These are phyloP conservation scores for Fusarium sp. DNA, from an alignment of 2,329 filamentous ascomycete species.

Conservation along the genomic window DNA sequence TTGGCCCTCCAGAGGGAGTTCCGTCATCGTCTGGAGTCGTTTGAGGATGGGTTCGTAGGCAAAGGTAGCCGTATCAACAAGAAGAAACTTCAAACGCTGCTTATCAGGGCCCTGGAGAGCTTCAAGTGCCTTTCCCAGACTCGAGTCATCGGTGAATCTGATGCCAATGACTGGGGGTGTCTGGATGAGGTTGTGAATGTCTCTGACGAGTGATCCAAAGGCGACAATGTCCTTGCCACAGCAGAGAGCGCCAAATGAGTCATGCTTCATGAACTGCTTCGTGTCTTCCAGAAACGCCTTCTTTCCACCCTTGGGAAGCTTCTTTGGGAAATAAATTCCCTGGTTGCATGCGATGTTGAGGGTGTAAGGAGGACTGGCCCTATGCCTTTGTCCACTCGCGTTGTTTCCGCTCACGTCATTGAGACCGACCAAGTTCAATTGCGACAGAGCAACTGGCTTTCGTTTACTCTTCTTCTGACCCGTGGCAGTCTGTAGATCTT, in stretches of 20 bases:
- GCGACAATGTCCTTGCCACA: slow-evolving; percentile 62
- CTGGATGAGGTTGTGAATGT: slow-evolving; percentile 56
- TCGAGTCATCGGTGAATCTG: slow-evolving; percentile 59
- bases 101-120: slow-evolving; percentile 48
- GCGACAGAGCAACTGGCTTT: slow-evolving; percentile 52
- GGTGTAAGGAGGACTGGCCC: slow-evolving; percentile 41
- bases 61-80: slow-evolving; percentile 74
- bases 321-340: slow-evolving; percentile 58
- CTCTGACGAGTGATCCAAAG: slow-evolving; percentile 68
- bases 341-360: slow-evolving; percentile 54
- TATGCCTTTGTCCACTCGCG: slow-evolving; percentile 3
- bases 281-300: slow-evolving; percentile 60
- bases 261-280: slow-evolving; percentile 65
- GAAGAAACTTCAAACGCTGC: slow-evolving; percentile 57
- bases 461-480: slow-evolving; percentile 59
- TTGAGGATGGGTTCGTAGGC: slow-evolving; percentile 75
- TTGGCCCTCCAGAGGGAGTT: slow-evolving; percentile 66
- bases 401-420: slow-evolving; percentile 44
- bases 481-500: slow-evolving; percentile 65
- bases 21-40: slow-evolving; percentile 64
- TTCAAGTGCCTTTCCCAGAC: slow-evolving; percentile 58
- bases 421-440: slow-evolving; percentile 52
- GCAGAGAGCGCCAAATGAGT: slow-evolving; percentile 71
- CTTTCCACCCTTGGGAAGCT: slow-evolving; percentile 41
- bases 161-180: slow-evolving; percentile 61